Evolutionary conservation across 2,329 filamentous ascomycete species (phyloP), one percentile per base, ranked within the genome.

Genomic region (Gremmenia infestans): DNA sequence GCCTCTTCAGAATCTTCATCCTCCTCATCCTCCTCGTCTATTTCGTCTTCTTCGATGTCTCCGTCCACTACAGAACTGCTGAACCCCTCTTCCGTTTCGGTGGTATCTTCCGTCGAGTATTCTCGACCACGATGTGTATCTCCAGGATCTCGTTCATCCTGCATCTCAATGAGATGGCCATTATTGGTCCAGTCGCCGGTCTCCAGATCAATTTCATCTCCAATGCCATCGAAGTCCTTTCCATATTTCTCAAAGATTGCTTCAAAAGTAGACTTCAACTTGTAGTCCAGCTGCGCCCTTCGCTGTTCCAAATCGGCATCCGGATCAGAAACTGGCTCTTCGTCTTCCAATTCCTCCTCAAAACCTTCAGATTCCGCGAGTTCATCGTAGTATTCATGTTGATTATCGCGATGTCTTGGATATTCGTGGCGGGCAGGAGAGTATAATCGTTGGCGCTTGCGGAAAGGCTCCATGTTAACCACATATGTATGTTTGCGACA

Each of bases 231-330:
- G 67, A 96, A 96, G 69, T 97, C 88, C 61, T 80, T 85, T 52
- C 81, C 85, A 70, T 96, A 97, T 71, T 96, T 97, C 58, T 87
- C 82, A 69, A 96, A 96, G 54, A 97, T 96, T 54, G 82, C 77
- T 68, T 96, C 91, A 70, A 96, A 94, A 5, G 85, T 85, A n/a
- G 84, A 86, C 70, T 94, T 93, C 42, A 96, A 80, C 56, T 84
- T 85, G 60, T 79, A 75, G 59, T 89, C 85, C 55, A 91, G 88
- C 53, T 80, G 78, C 50, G 82, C 80, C 61, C 88, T 81, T 48
- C 81, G 83, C 58, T 81, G 75, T 47, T 83, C 77, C 15, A 91
- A 73, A 54, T 83, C 78, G 58, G 79, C 77, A 51, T 79, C 75
- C 15, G 81, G 76, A 57, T 85, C 78, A 35, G 78, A 76, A 14